Percentiles rank a stretch among this genome's conserved stretches.
phyloP scores from a whole-genome alignment of 2,329 filamentous ascomycete genomes.

The Reticulascus tulasneorum region DNA sequence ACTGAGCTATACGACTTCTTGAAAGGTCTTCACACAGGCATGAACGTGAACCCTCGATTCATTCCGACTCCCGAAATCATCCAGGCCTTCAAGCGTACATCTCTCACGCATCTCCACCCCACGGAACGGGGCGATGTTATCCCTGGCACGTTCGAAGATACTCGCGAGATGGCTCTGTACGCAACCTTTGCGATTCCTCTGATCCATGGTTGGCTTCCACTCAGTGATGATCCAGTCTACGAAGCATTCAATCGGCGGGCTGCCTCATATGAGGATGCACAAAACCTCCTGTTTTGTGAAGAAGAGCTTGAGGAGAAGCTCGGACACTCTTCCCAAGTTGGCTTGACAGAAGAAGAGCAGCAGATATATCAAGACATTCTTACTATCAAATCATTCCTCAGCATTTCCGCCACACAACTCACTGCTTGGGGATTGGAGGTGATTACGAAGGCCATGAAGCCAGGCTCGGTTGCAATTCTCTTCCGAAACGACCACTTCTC shows the following conservation, averaged over 20 bases:
- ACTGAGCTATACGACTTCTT: slow-evolving; percentile 84
- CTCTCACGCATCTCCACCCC: slow-evolving; percentile 49
- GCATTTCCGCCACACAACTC: slow-evolving; percentile 77
- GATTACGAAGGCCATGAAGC: slow-evolving; percentile 64
- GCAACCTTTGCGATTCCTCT: slow-evolving; percentile 83
- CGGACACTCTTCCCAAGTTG: slow-evolving; percentile 42
- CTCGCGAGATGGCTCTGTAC: slow-evolving; percentile 85
- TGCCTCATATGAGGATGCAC: slow-evolving; percentile 84
- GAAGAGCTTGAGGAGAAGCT: slow-evolving; percentile 85
- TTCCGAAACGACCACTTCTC: slow-evolving; percentile 98
- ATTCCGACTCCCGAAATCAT: slow-evolving; percentile 53
- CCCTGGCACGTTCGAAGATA: slow-evolving; percentile 79
- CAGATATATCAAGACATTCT: slow-evolving; percentile 77
- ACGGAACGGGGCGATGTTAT: slow-evolving; percentile 44
- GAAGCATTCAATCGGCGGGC: slow-evolving; percentile 70
- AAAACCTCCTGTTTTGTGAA: slow-evolving; percentile 82
- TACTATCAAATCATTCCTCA: slow-evolving; percentile 79
- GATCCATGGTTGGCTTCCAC: slow-evolving; percentile 88
- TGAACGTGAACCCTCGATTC: slow-evolving; percentile 96
- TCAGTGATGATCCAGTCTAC: slow-evolving; percentile 61
- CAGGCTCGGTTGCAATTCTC: slow-evolving; percentile 81
- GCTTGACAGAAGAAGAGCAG: slow-evolving; percentile 70
- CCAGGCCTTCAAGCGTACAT: slow-evolving; percentile 45
- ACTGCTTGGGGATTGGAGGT: slow-evolving; percentile 76
- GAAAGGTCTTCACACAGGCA: slow-evolving; percentile 84